Evolutionary conservation across 176 grass and related monocot species (phyloP).

Genomic region (Hsuehochloa calcarea): DNA sequence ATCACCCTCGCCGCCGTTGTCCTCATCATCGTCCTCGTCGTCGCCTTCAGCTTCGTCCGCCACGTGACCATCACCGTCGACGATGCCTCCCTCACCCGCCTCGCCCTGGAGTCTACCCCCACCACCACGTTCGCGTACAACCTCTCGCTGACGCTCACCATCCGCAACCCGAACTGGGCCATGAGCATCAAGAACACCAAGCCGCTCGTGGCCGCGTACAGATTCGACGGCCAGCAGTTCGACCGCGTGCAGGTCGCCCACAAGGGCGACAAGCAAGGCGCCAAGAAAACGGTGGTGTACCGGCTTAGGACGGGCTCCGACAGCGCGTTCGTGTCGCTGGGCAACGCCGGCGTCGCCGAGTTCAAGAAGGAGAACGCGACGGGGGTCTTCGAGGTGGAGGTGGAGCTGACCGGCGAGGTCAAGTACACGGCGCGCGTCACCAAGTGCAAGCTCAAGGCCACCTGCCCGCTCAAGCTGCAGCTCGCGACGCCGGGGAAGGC

Average conservation of each 20-base stretch:
- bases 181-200: constrained; percentile 25
- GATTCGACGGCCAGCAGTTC: constrained; percentile 38
- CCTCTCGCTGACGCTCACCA: constrained; percentile 18
- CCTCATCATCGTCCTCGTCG: constrained; percentile 10
- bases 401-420: not conserved
- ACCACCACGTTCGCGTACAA: constrained; percentile 30
- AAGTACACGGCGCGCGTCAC: not conserved
- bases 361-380: constrained; percentile 29
- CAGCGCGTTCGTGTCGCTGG: not conserved
- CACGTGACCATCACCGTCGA: not conserved
- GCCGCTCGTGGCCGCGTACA: constrained; percentile 28
- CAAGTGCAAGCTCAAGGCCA: constrained; percentile 26
- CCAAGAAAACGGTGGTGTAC: constrained; percentile 25
- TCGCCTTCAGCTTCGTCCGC: constrained; percentile 18
- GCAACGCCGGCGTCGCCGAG: constrained; percentile 13
- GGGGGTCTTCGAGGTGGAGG: constrained; percentile 34
- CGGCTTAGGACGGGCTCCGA: not conserved
- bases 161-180: constrained; percentile 44
- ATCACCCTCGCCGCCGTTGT: not conserved
- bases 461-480: constrained; percentile 34
- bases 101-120: not conserved
- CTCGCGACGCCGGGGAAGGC: not conserved
- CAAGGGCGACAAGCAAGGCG: not conserved
- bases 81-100: constrained; percentile 33
- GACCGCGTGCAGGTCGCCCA: constrained; percentile 24